A percentile compares a stretch with the other conserved stretches of the same genome.
Conservation (phyloP, 192 early-diverging fungal genomes). For the Rhizophagus sp. region DNA sequence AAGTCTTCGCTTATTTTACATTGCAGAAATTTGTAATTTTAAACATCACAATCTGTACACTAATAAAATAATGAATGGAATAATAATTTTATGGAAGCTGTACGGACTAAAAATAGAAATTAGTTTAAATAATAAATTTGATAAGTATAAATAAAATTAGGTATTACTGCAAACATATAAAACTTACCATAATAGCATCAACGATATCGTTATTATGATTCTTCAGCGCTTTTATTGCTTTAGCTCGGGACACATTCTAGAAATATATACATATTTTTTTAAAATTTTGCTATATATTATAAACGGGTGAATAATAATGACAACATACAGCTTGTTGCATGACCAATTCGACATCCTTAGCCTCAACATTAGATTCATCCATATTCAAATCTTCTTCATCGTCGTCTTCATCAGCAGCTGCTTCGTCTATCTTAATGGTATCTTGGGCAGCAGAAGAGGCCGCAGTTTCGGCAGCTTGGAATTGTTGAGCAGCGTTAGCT, state of each 20-base stretch:
- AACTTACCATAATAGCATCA: conserved; percentile 92
- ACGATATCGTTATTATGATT: conserved; percentile 87
- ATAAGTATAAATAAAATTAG: too few species aligned
- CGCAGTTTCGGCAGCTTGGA: conserved; percentile 42
- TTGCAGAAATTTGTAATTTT: too few species aligned
- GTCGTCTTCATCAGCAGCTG: conserved; percentile 54
- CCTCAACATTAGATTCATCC: conserved; percentile 82
- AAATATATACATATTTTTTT: background rate
- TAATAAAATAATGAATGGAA: too few species aligned
- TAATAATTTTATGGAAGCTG: too few species aligned
- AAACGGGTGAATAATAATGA: background rate
- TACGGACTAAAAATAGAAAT: too few species aligned
- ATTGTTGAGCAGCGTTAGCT: conserved; percentile 59
- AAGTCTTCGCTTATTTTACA: too few species aligned
- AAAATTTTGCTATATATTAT: too few species aligned
- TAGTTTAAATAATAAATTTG: too few species aligned
- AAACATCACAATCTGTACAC: too few species aligned
- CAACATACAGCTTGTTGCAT: conserved; percentile 73
- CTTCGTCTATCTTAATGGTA: conserved; percentile 41
- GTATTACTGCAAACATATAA: background rate
- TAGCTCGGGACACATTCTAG: conserved; percentile 70
- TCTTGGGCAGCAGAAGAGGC: conserved; percentile 43
- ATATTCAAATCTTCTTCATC: conserved; percentile 78
- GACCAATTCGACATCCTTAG: conserved; percentile 94
- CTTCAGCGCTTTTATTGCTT: conserved; percentile 93